These are phyloP conservation scores for Silene latifolia DNA, from an alignment of 148 eudicot genomes.

Conservation along the genomic window DNA sequence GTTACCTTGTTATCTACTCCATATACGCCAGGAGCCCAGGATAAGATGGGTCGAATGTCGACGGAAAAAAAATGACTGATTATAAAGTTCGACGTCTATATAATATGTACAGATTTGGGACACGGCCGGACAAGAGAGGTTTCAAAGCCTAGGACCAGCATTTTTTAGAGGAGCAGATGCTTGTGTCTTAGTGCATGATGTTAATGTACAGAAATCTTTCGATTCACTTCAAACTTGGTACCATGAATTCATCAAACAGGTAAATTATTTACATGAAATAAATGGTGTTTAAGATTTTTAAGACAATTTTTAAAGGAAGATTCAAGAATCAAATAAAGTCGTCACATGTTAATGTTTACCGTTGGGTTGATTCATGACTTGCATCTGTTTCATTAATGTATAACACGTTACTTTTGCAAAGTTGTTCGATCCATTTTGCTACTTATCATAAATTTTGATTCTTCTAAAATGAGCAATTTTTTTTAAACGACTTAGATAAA, in stretches of 20 bases:
- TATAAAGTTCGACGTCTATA: neutral
- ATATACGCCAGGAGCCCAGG: no score
- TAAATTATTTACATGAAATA: neutral
- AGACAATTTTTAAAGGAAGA: neutral
- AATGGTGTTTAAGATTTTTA: neutral
- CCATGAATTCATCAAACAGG: constrained; percentile 53
- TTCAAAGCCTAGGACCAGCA: constrained; percentile 53
- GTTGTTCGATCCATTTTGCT: neutral
- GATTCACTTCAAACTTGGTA: constrained; percentile 55
- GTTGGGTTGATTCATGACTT: constrained; percentile 6
- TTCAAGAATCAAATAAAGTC: neutral
- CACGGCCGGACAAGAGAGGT: constrained; percentile 71
- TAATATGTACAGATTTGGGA: constrained; percentile 48
- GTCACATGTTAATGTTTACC: neutral
- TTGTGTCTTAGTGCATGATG: constrained; percentile 57
- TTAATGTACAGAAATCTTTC: constrained; percentile 39
- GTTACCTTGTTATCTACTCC: no score
- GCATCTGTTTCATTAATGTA: constrained; percentile 1
- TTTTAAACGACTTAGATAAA: no score
- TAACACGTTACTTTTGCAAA: neutral
- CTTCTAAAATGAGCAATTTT: no score
- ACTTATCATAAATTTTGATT: no score
- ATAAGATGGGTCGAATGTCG: no score
- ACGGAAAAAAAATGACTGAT: no score
- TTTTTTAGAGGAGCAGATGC: constrained; percentile 64